These are phyloP conservation scores for Chrysopogon serrulatus DNA, from an alignment of 176 grass and related monocot species.

Conservation along the genomic window DNA sequence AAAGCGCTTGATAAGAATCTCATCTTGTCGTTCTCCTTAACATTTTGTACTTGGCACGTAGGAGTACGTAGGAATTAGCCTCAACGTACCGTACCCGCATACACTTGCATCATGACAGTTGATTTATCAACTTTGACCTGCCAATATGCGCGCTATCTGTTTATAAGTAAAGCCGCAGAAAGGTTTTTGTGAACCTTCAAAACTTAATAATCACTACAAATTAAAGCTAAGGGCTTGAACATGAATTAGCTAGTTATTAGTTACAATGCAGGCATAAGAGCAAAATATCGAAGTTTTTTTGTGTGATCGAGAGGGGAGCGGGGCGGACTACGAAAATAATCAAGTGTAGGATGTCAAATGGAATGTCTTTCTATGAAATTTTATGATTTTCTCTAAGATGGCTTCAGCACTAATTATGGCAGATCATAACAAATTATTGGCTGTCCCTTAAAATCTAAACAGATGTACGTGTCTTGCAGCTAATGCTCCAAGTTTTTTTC, in stretches of 20 bases:
- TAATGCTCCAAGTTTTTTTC: background rate
- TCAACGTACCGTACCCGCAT: no score
- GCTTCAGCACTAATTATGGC: background rate
- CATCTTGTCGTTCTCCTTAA: constrained; percentile 24
- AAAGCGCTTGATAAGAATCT: background rate
- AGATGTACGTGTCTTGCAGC: background rate
- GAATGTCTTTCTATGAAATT: background rate
- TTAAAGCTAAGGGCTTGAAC: no score
- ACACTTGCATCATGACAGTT: background rate
- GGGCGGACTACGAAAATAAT: background rate
- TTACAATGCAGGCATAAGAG: background rate
- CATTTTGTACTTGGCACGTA: constrained; percentile 21
- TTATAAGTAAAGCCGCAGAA: no score
- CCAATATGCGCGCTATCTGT: no score
- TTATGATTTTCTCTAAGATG: background rate
- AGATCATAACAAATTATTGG: no score
- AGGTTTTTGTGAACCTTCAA: background rate
- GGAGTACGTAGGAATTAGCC: background rate
- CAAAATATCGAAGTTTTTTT: background rate
- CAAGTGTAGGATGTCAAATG: background rate
- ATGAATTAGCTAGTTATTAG: no score
- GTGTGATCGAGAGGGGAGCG: no score
- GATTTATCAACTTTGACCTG: background rate
- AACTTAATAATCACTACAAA: no score
- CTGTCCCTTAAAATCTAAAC: background rate